Conservation (phyloP, 306 rosid species). For the Trichosanthes truncata region DNA sequence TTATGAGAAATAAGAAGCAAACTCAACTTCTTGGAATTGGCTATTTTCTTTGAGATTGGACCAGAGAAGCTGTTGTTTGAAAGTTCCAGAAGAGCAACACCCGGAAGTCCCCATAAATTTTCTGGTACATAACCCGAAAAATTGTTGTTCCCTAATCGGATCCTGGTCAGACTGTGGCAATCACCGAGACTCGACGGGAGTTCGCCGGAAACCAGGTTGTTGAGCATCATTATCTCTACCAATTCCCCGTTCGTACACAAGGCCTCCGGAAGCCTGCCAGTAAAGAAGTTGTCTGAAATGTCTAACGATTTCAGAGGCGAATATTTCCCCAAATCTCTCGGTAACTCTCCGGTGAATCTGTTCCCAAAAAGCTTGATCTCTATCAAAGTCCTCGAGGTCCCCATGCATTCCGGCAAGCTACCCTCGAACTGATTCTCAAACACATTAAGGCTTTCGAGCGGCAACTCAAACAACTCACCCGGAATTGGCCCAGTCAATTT, state of each 20-base stretch:
- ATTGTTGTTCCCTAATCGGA: constrained; percentile 47
- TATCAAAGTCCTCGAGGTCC: constrained; percentile 39
- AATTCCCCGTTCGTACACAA: constrained; percentile 39
- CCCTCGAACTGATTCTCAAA: constrained; percentile 69
- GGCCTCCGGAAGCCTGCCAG: constrained; percentile 48
- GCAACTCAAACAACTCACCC: constrained; percentile 47
- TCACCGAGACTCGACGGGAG: constrained; percentile 48
- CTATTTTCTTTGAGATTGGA: constrained; percentile 45
- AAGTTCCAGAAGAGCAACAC: constrained; percentile 53
- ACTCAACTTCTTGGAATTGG: constrained; percentile 46
- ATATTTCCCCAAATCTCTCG: constrained; percentile 46
- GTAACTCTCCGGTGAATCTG: constrained; percentile 47
- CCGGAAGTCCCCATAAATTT: constrained; percentile 70
- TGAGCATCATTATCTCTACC: constrained; percentile 57
- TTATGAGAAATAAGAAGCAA: constrained; percentile 43
- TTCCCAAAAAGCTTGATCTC: constrained; percentile 60
- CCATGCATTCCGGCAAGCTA: constrained; percentile 50
- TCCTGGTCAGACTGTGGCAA: constrained; percentile 51
- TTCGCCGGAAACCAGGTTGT: constrained; percentile 48
- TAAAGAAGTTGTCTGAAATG: constrained; percentile 47
- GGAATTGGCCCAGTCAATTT: constrained; percentile 46
- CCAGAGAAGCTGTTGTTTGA: constrained; percentile 50
- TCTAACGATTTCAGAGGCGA: constrained; percentile 60
- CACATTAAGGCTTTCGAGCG: constrained; percentile 59
- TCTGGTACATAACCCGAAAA: constrained; percentile 66